These are phyloP conservation scores for Fonsecaea monophora DNA, from an alignment of 2,329 filamentous ascomycete species.

Conservation along the genomic window DNA sequence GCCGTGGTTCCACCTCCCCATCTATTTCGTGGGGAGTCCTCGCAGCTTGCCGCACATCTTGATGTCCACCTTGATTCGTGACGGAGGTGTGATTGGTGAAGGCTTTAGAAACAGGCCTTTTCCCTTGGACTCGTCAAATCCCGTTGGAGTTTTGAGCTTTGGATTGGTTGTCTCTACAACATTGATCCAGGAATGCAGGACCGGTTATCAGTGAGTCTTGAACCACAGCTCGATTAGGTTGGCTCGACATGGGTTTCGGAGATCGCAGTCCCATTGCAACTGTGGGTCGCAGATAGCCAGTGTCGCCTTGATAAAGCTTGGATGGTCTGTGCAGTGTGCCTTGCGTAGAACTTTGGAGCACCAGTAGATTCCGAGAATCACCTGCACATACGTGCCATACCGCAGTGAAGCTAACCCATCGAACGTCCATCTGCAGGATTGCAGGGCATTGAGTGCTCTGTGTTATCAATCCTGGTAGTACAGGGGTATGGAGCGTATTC, in stretches of 20 bases:
- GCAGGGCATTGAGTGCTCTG: too few relatives aligned
- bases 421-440: too few relatives aligned
- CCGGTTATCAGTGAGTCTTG: not conserved
- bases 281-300: not conserved
- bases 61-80: slow-evolving; percentile 1
- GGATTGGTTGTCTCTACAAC: not conserved
- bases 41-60: not conserved
- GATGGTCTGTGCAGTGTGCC: not conserved
- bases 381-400: too few relatives aligned
- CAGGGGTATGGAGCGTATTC: too few relatives aligned
- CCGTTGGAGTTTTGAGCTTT: not conserved
- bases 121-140: not conserved
- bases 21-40: slow-evolving; percentile 2
- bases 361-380: not conserved
- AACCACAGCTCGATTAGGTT: not conserved
- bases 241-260: not conserved
- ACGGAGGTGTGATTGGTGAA: not conserved
- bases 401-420: too few relatives aligned
- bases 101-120: not conserved
- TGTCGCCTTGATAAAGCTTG: not conserved
- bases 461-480: too few relatives aligned
- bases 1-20: slow-evolving; percentile 9
- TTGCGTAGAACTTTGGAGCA: not conserved
- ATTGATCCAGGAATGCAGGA: not conserved
- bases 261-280: not conserved